Conservation (phyloP, 129 eudicot genomes). For the Flaveria linearis region DNA sequence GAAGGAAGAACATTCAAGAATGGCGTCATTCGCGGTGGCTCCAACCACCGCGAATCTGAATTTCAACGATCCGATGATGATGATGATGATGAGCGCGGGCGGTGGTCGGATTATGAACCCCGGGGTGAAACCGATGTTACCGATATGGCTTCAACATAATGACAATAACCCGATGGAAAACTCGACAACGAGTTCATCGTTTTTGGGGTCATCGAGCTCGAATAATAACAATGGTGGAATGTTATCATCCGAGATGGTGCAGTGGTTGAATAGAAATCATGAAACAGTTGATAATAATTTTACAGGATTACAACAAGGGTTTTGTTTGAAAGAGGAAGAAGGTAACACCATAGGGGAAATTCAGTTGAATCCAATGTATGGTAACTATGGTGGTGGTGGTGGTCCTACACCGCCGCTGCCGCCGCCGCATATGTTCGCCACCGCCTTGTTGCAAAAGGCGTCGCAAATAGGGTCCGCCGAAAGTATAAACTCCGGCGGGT, state of each 20-base stretch:
- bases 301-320: conserved; percentile 15
- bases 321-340: conserved; percentile 49
- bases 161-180: conserved; percentile 20
- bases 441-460: conserved; percentile 75
- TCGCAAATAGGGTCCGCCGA: conserved; percentile 74
- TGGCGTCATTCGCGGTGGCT: conserved; percentile 36
- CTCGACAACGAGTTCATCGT: conserved; percentile 8
- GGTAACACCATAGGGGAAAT: conserved; percentile 42
- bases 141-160: conserved; percentile 55
- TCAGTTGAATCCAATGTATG: conserved; percentile 45
- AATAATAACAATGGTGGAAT: conserved; percentile 30
- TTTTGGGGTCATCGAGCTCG: conserved; percentile 41
- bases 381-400: conserved; percentile 26
- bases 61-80: conserved; percentile 45
- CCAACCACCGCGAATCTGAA: conserved; percentile 35
- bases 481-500: conserved; percentile 43
- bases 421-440: conserved; percentile 66
- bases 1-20: conserved; percentile 60
- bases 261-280: conserved; percentile 46
- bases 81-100: conserved; percentile 28
- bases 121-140: conserved; percentile 44
- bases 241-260: conserved; percentile 33
- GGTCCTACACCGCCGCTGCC: conserved; percentile 19
- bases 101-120: conserved; percentile 43
- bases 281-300: conserved; percentile 20